These are phyloP conservation scores for Neofusicoccum sp. DNA, from an alignment of 2,329 filamentous ascomycete genomes.

Conservation along the genomic window DNA sequence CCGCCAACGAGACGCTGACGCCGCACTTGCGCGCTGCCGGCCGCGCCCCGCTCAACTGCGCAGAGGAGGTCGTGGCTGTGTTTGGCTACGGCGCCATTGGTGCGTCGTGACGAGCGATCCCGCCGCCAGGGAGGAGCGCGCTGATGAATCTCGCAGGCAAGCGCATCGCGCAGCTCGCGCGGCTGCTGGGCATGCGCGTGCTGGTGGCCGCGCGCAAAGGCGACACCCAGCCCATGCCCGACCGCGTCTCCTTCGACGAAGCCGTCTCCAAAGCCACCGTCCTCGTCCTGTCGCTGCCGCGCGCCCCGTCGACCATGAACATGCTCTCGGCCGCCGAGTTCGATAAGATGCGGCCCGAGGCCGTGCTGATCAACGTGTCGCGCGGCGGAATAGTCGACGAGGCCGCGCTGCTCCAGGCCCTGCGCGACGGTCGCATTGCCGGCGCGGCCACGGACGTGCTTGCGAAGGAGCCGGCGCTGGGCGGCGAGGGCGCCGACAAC, in stretches of 20 bases:
- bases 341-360: conserved; percentile 43
- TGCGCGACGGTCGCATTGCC: conserved; percentile 46
- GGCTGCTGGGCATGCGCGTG: conserved; percentile 49
- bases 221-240: conserved; percentile 20
- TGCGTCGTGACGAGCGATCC: conserved; percentile 17
- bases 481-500: conserved; percentile 36
- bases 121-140: conserved; percentile 4
- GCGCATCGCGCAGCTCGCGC: conserved; percentile 45
- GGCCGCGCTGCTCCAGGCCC: conserved; percentile 44
- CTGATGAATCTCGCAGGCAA: conserved; percentile 32
- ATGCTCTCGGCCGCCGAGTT: conserved; percentile 42
- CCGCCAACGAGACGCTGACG: conserved; percentile 33
- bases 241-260: conserved; percentile 37
- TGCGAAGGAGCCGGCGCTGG: conserved; percentile 46
- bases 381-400: conserved; percentile 54
- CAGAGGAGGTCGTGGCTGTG: conserved; percentile 50
- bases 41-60: conserved; percentile 44
- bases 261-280: conserved; percentile 39
- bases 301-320: conserved; percentile 32
- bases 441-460: conserved; percentile 55
- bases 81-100: conserved; percentile 52
- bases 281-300: conserved; percentile 36
- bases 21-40: conserved; percentile 22
- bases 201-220: conserved; percentile 49
- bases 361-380: conserved; percentile 50